Conservation (phyloP, 2,329 filamentous ascomycete genomes). For the Monosporascus sp. region DNA sequence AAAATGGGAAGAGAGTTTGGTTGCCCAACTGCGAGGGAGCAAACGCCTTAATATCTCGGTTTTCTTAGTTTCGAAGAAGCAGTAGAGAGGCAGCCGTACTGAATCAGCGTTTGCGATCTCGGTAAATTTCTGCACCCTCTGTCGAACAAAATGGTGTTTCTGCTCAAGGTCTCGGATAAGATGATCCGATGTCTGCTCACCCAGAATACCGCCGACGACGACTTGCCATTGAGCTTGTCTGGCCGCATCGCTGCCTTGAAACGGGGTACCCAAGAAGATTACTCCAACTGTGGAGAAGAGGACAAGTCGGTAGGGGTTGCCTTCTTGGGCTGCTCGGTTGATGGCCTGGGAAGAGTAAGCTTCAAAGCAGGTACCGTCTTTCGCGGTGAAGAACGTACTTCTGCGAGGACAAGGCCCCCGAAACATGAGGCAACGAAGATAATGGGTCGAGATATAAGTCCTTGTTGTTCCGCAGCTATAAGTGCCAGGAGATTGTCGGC, state of each 20-base stretch:
- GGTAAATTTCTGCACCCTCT: slow-evolving; percentile 9
- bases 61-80: slow-evolving; percentile 11
- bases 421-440: slow-evolving; percentile 19
- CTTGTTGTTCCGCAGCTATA: slow-evolving; percentile 6
- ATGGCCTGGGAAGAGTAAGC: slow-evolving; percentile 10
- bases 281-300: slow-evolving; percentile 14
- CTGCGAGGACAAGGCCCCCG: slow-evolving; percentile 13
- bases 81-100: slow-evolving; percentile 8
- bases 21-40: slow-evolving; percentile 1
- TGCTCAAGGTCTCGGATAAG: slow-evolving; percentile 9
- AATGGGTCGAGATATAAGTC: slow-evolving; percentile 9
- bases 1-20: too few species aligned
- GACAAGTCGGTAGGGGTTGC: slow-evolving; percentile 12
- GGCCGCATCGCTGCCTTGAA: slow-evolving; percentile 13
- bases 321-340: slow-evolving; percentile 12
- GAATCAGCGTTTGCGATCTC: slow-evolving; percentile 10
- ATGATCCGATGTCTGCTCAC: slow-evolving; percentile 9
- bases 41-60: slow-evolving; percentile 8
- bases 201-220: slow-evolving; percentile 12
- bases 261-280: slow-evolving; percentile 18
- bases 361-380: background rate
- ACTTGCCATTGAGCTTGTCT: slow-evolving; percentile 11
- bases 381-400: slow-evolving; percentile 1
- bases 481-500: slow-evolving; percentile 12
- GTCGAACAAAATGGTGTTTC: slow-evolving; percentile 4